Percentiles rank a stretch among this genome's conserved stretches.
These are phyloP conservation scores for Fusarium lateritium DNA, from an alignment of 2,329 filamentous ascomycete species.

Conservation along the genomic window DNA sequence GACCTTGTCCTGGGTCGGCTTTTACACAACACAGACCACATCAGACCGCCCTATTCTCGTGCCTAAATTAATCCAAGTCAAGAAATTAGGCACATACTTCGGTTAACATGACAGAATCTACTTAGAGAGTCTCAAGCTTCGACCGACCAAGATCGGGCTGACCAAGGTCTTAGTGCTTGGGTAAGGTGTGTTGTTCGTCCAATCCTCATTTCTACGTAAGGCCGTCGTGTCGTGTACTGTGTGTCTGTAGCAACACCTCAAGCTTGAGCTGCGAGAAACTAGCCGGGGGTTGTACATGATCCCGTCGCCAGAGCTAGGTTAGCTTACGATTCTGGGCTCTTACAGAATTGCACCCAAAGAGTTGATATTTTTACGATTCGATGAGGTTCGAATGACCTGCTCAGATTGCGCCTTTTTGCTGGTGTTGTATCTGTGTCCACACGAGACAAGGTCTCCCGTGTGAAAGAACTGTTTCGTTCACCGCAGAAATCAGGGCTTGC, in stretches of 20 bases:
- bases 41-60: slow-evolving; percentile 33
- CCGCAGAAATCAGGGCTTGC: slow-evolving; percentile 43
- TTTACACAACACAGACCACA: slow-evolving; percentile 10
- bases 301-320: slow-evolving; percentile 20
- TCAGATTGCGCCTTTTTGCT: neutral
- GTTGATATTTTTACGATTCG: neutral
- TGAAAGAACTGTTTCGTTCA: slow-evolving; percentile 21
- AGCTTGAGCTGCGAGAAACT: slow-evolving; percentile 18
- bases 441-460: slow-evolving; percentile 5
- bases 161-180: slow-evolving; percentile 1
- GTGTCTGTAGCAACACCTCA: slow-evolving; percentile 1
- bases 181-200: slow-evolving; percentile 29
- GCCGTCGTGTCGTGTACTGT: slow-evolving; percentile 18
- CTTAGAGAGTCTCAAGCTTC: slow-evolving; percentile 3
- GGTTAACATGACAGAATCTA: neutral
- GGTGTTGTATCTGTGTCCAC: slow-evolving; percentile 3
- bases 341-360: neutral
- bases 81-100: slow-evolving; percentile 7
- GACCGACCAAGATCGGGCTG: slow-evolving; percentile 14
- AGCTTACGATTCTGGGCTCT: slow-evolving; percentile 39
- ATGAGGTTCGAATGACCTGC: neutral
- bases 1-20: slow-evolving; percentile 9
- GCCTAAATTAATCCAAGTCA: slow-evolving; percentile 23
- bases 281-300: slow-evolving; percentile 3
- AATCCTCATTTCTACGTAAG: slow-evolving; percentile 24